Conservation (phyloP, 169 alveolate species). For the Cryptosporidium meleagridis region DNA sequence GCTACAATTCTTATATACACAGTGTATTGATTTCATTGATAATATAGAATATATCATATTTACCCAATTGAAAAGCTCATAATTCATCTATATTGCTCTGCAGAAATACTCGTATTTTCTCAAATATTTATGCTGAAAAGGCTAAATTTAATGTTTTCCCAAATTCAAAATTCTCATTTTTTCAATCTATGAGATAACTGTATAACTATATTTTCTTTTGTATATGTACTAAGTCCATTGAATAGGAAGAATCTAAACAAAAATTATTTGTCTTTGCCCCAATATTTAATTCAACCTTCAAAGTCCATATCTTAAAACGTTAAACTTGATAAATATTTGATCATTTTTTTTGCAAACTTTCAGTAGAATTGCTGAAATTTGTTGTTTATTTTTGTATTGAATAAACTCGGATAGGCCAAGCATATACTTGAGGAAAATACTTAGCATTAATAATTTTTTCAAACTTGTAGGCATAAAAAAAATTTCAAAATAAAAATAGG, state of each 20-base stretch:
- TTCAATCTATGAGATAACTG: neutral
- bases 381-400: neutral
- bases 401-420: neutral
- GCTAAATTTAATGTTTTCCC: neutral
- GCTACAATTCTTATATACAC: constrained; percentile 16
- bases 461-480: neutral
- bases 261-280: neutral
- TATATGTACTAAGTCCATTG: neutral
- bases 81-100: constrained; percentile 15
- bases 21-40: neutral
- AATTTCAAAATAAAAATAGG: neutral
- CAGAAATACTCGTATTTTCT: neutral
- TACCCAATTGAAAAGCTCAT: constrained; percentile 16
- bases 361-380: neutral
- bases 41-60: neutral
- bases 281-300: neutral
- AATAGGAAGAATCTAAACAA: neutral
- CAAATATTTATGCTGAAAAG: neutral
- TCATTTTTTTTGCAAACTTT: neutral
- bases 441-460: neutral
- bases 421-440: neutral
- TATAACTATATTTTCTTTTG: neutral
- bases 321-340: neutral
- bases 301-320: neutral
- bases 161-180: neutral